Base-by-base conservation (phyloP, 805 yeast genomes). In the Barnettozyma vustinii region DNA sequence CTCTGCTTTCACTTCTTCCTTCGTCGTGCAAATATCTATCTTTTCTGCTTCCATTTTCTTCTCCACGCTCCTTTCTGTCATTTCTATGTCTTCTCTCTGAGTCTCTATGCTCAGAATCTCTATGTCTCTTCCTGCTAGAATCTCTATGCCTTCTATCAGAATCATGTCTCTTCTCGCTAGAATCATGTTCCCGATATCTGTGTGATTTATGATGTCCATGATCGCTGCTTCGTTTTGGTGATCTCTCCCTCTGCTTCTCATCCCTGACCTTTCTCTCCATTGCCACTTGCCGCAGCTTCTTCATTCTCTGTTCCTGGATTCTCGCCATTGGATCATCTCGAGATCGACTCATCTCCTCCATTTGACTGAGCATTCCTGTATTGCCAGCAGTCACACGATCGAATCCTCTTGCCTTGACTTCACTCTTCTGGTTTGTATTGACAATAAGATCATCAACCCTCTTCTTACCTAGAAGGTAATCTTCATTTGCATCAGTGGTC, bases 321-420 rank as follows among this genome's bases (percentile, higher is more conserved):
- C 64, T 68, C 39, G 70, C 56, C 67, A 81, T 67, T 1, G 86
- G 86, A 55, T 81, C 86, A 39, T 77, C 68, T 46, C 66, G 60
- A 23, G 60, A 59, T 36, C 63, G 56, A 21, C 42, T 48, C 44
- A 50, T 45, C 42, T 54, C 54, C 42, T 52, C 66, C 33, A 47
- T 53, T 18, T 58, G 54, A 39, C 58, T 52, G 9, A 48, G 40
- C 19, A 21, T 27, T 3, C 44, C 33, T 10, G 12, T n/a, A 16
- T n/a, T 37, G 5, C 52, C 46, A 15, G 45, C 15, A n/a, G 30
- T 30, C 1, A 55, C 20, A 46, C 47, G 52, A 35, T 61, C 57
- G 49, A 56, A 53, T 33, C 56, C 70, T 65, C 35, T 30, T n/a
- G 33, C n/a, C 33, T 30, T 30, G 33, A 15, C n/a, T 30, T 30